Percentiles rank a stretch among this genome's conserved stretches.
phyloP scores from a whole-genome alignment of 176 grass and related monocot species.

The Puya raimondii region DNA sequence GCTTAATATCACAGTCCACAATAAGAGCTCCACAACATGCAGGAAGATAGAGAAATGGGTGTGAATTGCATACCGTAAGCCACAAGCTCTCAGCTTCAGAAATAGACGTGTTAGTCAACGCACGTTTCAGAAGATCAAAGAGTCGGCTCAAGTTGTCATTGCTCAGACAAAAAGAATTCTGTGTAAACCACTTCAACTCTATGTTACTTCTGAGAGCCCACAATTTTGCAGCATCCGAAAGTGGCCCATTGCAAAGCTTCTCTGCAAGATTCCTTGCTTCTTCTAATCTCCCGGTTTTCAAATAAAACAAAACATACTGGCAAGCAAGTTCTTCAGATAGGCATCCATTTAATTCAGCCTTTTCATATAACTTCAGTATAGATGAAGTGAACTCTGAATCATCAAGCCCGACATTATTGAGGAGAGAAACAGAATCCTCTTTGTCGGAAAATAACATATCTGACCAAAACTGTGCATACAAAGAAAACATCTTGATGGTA shows the following conservation, averaged over 20 bases:
- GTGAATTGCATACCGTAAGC: slow-evolving; percentile 52
- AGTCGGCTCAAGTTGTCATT: slow-evolving; percentile 45
- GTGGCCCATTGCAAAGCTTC: slow-evolving; percentile 52
- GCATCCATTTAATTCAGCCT: slow-evolving; percentile 50
- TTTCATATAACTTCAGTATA: slow-evolving; percentile 58
- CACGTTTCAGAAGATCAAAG: slow-evolving; percentile 55
- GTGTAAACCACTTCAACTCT: slow-evolving; percentile 46
- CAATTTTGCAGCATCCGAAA: slow-evolving; percentile 48
- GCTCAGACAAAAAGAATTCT: slow-evolving; percentile 28
- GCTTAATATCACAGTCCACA: not conserved
- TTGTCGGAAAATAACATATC: slow-evolving; percentile 35
- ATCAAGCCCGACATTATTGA: slow-evolving; percentile 34
- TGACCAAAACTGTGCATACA: slow-evolving; percentile 78
- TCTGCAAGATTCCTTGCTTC: slow-evolving; percentile 65
- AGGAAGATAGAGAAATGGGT: not conserved
- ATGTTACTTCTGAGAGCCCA: slow-evolving; percentile 66
- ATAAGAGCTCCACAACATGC: not conserved
- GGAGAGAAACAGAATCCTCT: slow-evolving; percentile 35
- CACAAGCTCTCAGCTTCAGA: slow-evolving; percentile 54
- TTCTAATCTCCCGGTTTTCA: slow-evolving; percentile 55
- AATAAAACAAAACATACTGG: slow-evolving; percentile 48
- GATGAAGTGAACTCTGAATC: slow-evolving; percentile 38
- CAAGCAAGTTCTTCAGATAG: slow-evolving; percentile 63
- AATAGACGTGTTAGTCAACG: slow-evolving; percentile 40
- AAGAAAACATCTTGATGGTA: slow-evolving; percentile 75